Percentiles rank a stretch among this genome's conserved stretches.
Conservation (phyloP, 2,329 filamentous ascomycete genomes). For the Pseudogymnoascus verrucosus region DNA sequence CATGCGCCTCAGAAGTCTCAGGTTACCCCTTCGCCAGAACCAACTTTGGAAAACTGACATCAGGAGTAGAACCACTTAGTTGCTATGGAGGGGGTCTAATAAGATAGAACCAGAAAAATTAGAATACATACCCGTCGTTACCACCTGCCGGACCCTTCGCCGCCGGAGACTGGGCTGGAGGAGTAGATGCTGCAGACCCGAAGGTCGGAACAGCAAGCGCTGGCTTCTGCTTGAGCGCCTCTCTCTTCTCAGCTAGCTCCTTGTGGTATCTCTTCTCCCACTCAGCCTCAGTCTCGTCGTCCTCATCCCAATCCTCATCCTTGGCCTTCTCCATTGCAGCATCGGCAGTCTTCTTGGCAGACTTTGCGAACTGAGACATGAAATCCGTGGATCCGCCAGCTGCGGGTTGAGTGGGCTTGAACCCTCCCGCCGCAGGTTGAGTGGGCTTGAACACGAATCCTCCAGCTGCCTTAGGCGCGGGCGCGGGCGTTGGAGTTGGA, state of each 20-base stretch:
- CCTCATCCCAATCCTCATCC: constrained; percentile 25
- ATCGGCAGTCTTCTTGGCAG: constrained; percentile 19
- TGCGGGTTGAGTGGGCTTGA: not conserved
- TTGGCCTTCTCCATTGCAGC: constrained; percentile 22
- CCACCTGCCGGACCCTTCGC: constrained; percentile 10
- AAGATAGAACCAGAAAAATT: not conserved
- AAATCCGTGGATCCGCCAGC: constrained; percentile 16
- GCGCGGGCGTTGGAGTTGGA: not conserved
- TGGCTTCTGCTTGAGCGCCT: not conserved
- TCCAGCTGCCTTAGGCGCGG: not conserved
- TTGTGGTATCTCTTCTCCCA: constrained; percentile 18
- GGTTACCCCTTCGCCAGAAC: not conserved
- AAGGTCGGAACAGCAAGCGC: constrained; percentile 13
- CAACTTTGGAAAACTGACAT: not conserved
- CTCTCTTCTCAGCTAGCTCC: constrained; percentile 7
- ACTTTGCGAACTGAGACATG: constrained; percentile 21
- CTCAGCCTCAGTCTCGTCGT: constrained; percentile 19
- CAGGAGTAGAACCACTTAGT: not conserved
- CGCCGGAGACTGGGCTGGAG: not conserved
- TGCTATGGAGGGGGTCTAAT: not conserved
- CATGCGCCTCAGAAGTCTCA: not conserved
- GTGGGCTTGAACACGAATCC: not conserved
- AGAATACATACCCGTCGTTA: not conserved
- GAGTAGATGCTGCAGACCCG: constrained; percentile 14
- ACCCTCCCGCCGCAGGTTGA: not conserved